These are phyloP conservation scores for Arabis hirsuta DNA, from an alignment of 345 rosid genomes.

Conservation along the genomic window DNA sequence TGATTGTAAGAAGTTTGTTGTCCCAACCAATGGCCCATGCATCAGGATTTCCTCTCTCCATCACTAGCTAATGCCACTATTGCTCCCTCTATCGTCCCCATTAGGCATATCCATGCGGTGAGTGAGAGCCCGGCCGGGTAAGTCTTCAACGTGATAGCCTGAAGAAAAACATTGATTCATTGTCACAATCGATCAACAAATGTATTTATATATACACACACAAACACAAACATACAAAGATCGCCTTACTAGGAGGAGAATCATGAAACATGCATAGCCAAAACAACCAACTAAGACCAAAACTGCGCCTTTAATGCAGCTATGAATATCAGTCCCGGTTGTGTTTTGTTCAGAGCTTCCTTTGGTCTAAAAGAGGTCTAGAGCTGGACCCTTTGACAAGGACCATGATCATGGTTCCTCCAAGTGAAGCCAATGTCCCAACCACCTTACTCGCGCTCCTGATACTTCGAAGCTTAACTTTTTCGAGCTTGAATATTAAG, in stretches of 20 bases:
- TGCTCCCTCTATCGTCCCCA: slow-evolving; percentile 65
- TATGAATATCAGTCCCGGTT: slow-evolving; percentile 46
- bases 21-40: slow-evolving; percentile 71
- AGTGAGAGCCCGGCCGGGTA: slow-evolving; percentile 76
- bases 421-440: slow-evolving; percentile 68
- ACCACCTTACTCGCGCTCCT: slow-evolving; percentile 59
- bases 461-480: slow-evolving; percentile 48
- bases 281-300: slow-evolving; percentile 61
- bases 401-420: slow-evolving; percentile 85
- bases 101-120: slow-evolving; percentile 64
- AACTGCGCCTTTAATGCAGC: slow-evolving; percentile 60
- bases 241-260: slow-evolving; percentile 60
- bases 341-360: slow-evolving; percentile 44
- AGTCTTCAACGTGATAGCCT: slow-evolving; percentile 62
- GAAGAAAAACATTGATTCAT: not conserved
- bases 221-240: not conserved
- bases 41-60: slow-evolving; percentile 59
- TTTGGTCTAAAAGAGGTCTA: slow-evolving; percentile 56
- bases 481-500: slow-evolving; percentile 67
- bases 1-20: slow-evolving; percentile 59
- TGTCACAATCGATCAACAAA: not conserved
- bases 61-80: slow-evolving; percentile 53
- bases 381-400: slow-evolving; percentile 63
- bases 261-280: slow-evolving; percentile 68
- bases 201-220: not conserved